Base-by-base conservation (phyloP, 352 stramenopile species). In the Thraustochytrium striatum region DNA sequence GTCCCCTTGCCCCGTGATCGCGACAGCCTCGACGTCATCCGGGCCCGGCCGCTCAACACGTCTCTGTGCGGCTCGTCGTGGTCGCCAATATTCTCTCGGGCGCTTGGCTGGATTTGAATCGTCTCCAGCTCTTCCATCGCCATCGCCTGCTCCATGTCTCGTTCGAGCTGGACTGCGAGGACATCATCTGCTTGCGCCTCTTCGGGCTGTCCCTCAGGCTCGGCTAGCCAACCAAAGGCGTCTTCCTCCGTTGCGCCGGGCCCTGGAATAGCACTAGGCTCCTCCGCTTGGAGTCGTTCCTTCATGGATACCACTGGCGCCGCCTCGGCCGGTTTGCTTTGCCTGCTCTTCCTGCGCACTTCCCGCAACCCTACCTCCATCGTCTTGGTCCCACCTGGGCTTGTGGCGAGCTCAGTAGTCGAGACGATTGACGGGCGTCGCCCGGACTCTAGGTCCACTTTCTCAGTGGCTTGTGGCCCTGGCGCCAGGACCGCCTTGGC, bases 331-430 rank as follows among this genome's bases (percentile, higher is more conserved):
- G 53, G 53, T 16, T 16, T 61, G 25, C 53, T 61, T 5, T 19
- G 25, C 25, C 5, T 5, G 53, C 53, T 13, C 5, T 13, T 13
- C 39, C 13, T 16, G 57, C 1, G 30, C 19, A 41, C 19, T 11
- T 38, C 44, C 5, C 36, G 25, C 5, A 75, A 7, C 16, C 65
- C 65, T 19, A 75, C 65, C 52, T 75, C 32, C 19, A 75, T 30
- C 3, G 65, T 75, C 36, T 75, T 75, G 21, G 65, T 75, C 3
- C 65, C 65, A 21, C 65, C 65, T 3, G 65, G 65, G 65, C 65
- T 75, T 41, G 65, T 75, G 8, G 25, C 28, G 52, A 75, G 43
- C 25, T 75, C 65, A 7, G 65, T 75, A 25, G 41, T 75, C 11
- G 65, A 72, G 13, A 75, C 65, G 25, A 75, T 43, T 16, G 65